Evolutionary conservation across 2,329 filamentous ascomycete species (phyloP), one percentile per base, ranked within the genome.

Genomic region (Atkinsonella hypoxylon): DNA sequence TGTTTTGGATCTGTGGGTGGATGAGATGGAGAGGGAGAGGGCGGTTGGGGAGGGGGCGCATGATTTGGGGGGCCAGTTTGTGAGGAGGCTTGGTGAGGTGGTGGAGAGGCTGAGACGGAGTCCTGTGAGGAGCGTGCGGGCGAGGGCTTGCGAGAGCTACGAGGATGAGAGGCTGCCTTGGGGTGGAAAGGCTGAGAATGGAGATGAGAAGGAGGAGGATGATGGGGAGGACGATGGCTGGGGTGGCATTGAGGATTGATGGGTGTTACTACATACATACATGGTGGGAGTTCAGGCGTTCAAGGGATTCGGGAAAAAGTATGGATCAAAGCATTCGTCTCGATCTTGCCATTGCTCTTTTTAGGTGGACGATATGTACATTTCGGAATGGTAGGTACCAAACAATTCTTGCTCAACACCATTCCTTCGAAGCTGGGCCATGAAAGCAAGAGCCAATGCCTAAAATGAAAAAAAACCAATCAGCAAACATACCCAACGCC

Each of bases 1-100:
- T 68, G 78, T 90, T 13, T 67, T 95, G 55, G 93, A 98, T 70
- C 78, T 97, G 49, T 97, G 87, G 81, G 78, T 95, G 9, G 93
- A 97, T 65, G 90, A 96, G 74, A 67, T 90, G 59, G 86, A 90
- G 67, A 83, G 82, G 62, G 78, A 81, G 34, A 78, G 82, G 49
- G 72, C 78, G 36, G 58, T 81, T 11, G 61, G 59, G 1, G 4
- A 8, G 30, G 43, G 17, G 5, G 11, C 12, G 15, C 56, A 59
- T 9, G 45, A 64, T 5, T 60, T 59, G 31, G 69, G 66, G 18
- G 66, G 64, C 45, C 68, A 69, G 40, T 79, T 85, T 39, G 59
- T 84, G 22, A 69, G 74, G 51, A 63, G 61, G 32, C 55, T 87
- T 48, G 70, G 81, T 26, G 65, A 66, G 54, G 70, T 83, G 34